These are phyloP conservation scores for Fusarium sulawesiense DNA, from an alignment of 2,329 filamentous ascomycete genomes.

Conservation along the genomic window DNA sequence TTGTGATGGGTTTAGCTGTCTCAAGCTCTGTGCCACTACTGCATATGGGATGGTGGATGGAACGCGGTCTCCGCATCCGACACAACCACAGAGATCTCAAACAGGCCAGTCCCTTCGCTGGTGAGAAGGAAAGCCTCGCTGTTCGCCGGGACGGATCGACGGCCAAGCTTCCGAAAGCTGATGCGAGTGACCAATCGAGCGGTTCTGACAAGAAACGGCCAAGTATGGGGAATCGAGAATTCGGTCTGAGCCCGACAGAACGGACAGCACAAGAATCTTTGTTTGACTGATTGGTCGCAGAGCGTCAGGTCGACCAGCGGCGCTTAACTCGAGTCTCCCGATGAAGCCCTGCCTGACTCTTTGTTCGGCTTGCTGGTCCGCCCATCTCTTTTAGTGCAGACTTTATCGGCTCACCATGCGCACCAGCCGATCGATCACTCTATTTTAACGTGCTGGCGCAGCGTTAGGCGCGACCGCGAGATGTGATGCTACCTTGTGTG, in stretches of 20 bases:
- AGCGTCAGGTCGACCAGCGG: conserved; percentile 1
- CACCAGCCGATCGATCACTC: conserved; percentile 12
- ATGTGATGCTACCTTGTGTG: conserved; percentile 1
- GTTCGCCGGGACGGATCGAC: conserved; percentile 36
- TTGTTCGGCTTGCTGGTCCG: conserved; percentile 33
- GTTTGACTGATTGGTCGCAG: not conserved
- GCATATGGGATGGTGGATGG: conserved; percentile 21
- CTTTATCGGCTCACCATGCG: conserved; percentile 14
- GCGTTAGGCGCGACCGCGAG: conserved; percentile 10
- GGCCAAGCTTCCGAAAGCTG: conserved; percentile 36
- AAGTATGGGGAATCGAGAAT: conserved; percentile 25
- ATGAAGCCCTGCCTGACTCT: not conserved
- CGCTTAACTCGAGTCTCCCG: conserved; percentile 9
- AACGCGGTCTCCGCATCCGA: conserved; percentile 40
- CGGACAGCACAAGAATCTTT: not conserved
- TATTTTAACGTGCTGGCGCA: not conserved
- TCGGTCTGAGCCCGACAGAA: conserved; percentile 7
- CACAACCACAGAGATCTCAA: conserved; percentile 35
- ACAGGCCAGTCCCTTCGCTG: conserved; percentile 9
- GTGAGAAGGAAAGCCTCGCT: not conserved
- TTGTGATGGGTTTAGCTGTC: conserved; percentile 1
- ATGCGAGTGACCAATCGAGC: not conserved
- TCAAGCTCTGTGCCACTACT: conserved; percentile 5
- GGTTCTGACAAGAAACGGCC: conserved; percentile 12
- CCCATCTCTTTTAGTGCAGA: not conserved